Percentiles rank a stretch among this genome's conserved stretches.
phyloP scores from a whole-genome alignment of 2,329 filamentous ascomycete genomes.

The Pseudogymnoascus sp. region DNA sequence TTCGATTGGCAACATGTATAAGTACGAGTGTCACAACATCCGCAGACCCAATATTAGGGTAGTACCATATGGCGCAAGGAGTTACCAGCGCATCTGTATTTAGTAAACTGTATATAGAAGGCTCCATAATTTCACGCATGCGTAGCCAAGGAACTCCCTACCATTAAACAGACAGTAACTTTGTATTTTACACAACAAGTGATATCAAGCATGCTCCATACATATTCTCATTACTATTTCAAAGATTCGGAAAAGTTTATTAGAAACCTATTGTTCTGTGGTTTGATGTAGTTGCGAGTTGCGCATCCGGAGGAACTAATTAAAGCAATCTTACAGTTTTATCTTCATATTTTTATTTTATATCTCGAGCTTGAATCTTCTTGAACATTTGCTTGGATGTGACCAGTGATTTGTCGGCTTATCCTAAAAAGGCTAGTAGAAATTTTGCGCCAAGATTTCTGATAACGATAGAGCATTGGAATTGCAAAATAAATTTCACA shows the following conservation, averaged over 20 bases:
- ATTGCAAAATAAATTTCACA: conserved; percentile 12
- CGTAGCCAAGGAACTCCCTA: background rate
- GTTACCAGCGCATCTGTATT: conserved; percentile 1
- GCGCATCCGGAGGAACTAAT: background rate
- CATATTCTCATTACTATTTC: background rate
- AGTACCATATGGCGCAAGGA: background rate
- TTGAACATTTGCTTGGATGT: background rate
- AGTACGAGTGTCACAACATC: background rate
- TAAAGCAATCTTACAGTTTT: background rate
- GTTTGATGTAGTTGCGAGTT: background rate
- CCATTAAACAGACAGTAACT: background rate
- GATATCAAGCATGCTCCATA: background rate
- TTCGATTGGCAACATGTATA: background rate
- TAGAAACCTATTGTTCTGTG: background rate
- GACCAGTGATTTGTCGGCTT: background rate
- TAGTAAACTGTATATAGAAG: background rate
- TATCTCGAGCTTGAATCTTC: background rate
- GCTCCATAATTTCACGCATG: background rate
- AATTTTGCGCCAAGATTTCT: conserved; percentile 9
- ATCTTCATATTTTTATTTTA: background rate
- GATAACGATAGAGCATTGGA: conserved; percentile 9
- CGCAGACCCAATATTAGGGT: background rate
- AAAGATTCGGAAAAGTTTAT: background rate
- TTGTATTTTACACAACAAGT: background rate
- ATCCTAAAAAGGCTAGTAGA: background rate